Conservation (phyloP, 306 rosid species). For the Ochetophila trinervis region DNA sequence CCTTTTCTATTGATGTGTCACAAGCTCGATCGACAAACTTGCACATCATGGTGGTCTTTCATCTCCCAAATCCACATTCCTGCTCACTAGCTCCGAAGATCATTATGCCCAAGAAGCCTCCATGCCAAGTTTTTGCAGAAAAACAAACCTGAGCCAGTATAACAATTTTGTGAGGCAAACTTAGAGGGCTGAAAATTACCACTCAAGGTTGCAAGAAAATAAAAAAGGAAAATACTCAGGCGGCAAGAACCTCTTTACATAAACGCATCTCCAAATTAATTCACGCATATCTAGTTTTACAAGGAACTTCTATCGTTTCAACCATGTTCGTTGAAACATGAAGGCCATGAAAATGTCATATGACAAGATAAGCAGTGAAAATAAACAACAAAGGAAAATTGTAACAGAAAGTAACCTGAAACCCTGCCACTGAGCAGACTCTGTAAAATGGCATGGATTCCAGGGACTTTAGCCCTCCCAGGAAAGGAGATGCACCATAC, state of each 20-base stretch:
- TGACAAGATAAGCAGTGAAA: not conserved
- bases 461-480: constrained; percentile 92
- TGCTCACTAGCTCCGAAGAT: constrained; percentile 96
- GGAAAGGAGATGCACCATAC: constrained; percentile 91
- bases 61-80: constrained; percentile 94
- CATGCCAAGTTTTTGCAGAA: constrained; percentile 98
- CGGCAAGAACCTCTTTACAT: not conserved
- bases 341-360: not conserved
- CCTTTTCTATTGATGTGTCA: constrained; percentile 81
- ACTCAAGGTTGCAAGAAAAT: not conserved
- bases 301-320: not conserved
- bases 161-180: not conserved
- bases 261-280: not conserved
- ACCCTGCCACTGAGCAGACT: constrained; percentile 98
- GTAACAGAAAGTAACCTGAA: constrained; percentile 54
- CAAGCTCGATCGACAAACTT: constrained; percentile 95
- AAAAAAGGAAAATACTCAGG: not conserved
- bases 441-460: constrained; percentile 92
- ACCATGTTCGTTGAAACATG: not conserved
- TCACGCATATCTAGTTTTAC: not conserved
- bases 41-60: constrained; percentile 93
- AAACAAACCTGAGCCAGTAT: constrained; percentile 62
- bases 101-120: constrained; percentile 96
- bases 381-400: no score
- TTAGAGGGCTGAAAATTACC: not conserved